A percentile compares a stretch with the other conserved stretches of the same genome.
These are phyloP conservation scores for Bruguiera parviflora DNA, from an alignment of 345 rosid genomes.

Conservation along the genomic window DNA sequence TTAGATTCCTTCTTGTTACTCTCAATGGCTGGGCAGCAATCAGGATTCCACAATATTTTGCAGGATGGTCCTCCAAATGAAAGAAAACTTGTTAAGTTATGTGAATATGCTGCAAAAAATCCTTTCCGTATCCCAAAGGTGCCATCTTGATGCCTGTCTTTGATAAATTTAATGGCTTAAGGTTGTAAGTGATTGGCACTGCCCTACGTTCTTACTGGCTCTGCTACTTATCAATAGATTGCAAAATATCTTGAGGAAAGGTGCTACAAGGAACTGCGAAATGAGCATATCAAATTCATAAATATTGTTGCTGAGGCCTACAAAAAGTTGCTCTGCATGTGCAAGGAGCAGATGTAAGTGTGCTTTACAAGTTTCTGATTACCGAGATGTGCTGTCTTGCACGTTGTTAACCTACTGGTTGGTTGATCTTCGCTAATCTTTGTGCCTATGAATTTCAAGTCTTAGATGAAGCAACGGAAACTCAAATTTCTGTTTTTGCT, in stretches of 20 bases:
- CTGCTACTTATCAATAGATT: conserved; percentile 48
- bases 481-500: not conserved
- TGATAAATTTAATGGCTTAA: not conserved
- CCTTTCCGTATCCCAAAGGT: conserved; percentile 93
- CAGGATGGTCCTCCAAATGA: conserved; percentile 78
- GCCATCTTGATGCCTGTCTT: conserved; percentile 3
- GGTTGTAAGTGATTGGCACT: not conserved
- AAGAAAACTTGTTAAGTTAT: conserved; percentile 76
- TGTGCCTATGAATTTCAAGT: not conserved
- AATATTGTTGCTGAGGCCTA: conserved; percentile 65
- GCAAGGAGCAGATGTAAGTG: conserved; percentile 85
- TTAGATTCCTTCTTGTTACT: not conserved
- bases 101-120: conserved; percentile 90
- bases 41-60: conserved; percentile 7
- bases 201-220: conserved; percentile 7
- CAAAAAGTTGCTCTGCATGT: conserved; percentile 66
- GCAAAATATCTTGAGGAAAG: conserved; percentile 89
- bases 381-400: not conserved
- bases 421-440: not conserved
- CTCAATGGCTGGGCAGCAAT: not conserved
- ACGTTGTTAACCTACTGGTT: not conserved
- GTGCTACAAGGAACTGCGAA: conserved; percentile 80
- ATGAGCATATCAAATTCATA: conserved; percentile 60
- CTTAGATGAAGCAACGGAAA: not conserved
- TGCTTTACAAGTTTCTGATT: not conserved